A percentile compares a stretch with the other conserved stretches of the same genome.
phyloP scores from a whole-genome alignment of 202 grass and related monocot genomes.

The Panicum virgatum region DNA sequence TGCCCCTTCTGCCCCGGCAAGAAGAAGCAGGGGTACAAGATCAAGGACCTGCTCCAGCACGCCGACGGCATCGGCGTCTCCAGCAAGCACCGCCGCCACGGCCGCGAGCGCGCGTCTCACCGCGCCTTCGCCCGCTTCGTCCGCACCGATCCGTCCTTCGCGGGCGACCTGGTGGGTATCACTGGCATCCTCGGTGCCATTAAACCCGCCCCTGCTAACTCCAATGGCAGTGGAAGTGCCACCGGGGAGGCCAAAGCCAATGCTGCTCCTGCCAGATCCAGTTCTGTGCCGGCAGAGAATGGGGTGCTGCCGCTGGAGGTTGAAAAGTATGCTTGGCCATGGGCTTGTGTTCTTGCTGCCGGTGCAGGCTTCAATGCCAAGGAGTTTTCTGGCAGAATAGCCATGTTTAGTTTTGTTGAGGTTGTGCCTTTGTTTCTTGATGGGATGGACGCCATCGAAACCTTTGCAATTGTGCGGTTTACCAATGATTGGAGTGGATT shows the following conservation, averaged over 20 bases:
- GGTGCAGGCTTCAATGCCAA: constrained; percentile 47
- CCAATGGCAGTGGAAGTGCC: not conserved
- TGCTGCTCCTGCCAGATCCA: constrained; percentile 16
- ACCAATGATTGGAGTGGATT: constrained; percentile 71
- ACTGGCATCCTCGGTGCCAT: constrained; percentile 10
- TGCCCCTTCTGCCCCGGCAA: constrained; percentile 92
- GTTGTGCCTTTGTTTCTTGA: constrained; percentile 52
- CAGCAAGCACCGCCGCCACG: constrained; percentile 71
- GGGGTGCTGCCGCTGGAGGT: not conserved
- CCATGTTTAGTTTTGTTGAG: constrained; percentile 37
- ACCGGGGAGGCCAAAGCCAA: constrained; percentile 6
- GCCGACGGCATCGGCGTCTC: constrained; percentile 82
- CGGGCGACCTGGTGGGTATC: constrained; percentile 19
- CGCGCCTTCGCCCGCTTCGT: constrained; percentile 71
- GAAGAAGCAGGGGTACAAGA: constrained; percentile 91
- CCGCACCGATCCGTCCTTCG: constrained; percentile 45
- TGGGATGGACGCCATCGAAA: constrained; percentile 24
- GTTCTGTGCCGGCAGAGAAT: not conserved
- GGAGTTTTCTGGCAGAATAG: constrained; percentile 33
- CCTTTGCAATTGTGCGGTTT: constrained; percentile 63
- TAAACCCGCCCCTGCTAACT: not conserved
- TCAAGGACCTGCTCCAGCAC: constrained; percentile 91
- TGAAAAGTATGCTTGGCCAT: constrained; percentile 80
- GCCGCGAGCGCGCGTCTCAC: constrained; percentile 68
- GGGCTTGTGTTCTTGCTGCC: constrained; percentile 69